These are phyloP conservation scores for Stenogyne calaminthoides DNA, from an alignment of 305 asterid genomes.

Conservation along the genomic window DNA sequence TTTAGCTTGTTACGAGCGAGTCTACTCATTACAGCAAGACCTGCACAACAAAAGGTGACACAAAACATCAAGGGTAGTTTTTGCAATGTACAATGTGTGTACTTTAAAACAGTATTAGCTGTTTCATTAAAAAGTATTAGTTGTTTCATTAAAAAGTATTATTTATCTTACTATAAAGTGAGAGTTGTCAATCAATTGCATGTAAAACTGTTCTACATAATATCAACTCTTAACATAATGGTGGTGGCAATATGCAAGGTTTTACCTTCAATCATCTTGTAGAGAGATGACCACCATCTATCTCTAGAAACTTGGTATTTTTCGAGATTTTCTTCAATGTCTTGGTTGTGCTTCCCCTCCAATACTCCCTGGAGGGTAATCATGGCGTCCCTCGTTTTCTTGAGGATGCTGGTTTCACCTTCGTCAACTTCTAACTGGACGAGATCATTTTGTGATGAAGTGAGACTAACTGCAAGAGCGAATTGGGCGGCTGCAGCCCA, in stretches of 20 bases:
- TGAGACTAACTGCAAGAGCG: constrained; percentile 82
- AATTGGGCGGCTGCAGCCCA: constrained; percentile 97
- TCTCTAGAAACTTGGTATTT: constrained; percentile 65
- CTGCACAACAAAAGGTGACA: constrained; percentile 39
- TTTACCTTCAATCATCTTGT: constrained; percentile 87
- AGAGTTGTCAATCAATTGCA: too few relatives aligned
- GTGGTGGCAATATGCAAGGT: background rate
- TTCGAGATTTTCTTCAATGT: constrained; percentile 74
- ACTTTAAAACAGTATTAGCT: too few relatives aligned
- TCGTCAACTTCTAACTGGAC: constrained; percentile 68
- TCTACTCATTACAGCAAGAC: constrained; percentile 83
- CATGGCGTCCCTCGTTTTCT: constrained; percentile 86
- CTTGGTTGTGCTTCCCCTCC: constrained; percentile 86
- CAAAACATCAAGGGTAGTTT: background rate
- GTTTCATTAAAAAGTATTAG: too few relatives aligned
- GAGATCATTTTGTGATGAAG: constrained; percentile 85
- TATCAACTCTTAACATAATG: background rate
- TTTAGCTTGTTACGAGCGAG: constrained; percentile 65
- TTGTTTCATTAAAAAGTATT: too few relatives aligned
- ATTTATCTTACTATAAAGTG: too few relatives aligned
- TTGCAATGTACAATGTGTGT: background rate
- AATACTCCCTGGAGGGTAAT: constrained; percentile 84
- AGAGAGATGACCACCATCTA: constrained; percentile 91
- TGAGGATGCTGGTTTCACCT: constrained; percentile 54
- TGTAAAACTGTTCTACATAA: too few relatives aligned